Evolutionary conservation across 306 rosid genomes (phyloP).

Genomic region (Cucumis cinereus): DNA sequence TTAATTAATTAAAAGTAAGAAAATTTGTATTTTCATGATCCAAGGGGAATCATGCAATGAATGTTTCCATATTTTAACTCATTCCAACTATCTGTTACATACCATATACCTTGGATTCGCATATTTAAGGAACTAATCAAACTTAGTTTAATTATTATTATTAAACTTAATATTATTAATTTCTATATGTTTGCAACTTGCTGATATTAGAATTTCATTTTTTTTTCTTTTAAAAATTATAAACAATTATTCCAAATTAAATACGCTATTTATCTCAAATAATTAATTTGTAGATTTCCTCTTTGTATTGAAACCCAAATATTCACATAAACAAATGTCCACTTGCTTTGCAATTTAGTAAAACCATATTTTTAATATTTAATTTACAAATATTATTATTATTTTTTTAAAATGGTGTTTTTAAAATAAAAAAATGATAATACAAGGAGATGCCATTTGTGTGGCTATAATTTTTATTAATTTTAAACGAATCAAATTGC

Average conservation of each 20-base stretch:
- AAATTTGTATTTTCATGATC: neutral
- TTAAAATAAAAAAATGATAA: too few relatives aligned
- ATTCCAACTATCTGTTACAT: neutral
- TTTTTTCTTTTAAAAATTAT: neutral
- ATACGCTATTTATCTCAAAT: neutral
- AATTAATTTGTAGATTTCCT: neutral
- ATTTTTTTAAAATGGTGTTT: too few relatives aligned
- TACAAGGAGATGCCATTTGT: too few relatives aligned
- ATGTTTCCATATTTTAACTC: neutral
- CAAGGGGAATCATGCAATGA: neutral
- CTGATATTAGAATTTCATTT: neutral
- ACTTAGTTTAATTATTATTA: neutral
- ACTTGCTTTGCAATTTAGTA: neutral
- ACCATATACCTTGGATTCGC: neutral
- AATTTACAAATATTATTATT: too few relatives aligned
- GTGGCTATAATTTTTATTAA: too few relatives aligned
- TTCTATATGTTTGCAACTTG: neutral
- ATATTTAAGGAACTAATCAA: neutral
- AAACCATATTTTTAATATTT: too few relatives aligned
- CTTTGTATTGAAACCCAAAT: neutral
- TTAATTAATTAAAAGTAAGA: neutral
- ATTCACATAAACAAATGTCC: neutral
- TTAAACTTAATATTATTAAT: neutral
- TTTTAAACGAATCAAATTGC: too few relatives aligned
- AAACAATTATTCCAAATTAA: neutral